Base-by-base conservation (phyloP, 495 filamentous ascomycete species). In the Friedmanniomyces simplex region DNA sequence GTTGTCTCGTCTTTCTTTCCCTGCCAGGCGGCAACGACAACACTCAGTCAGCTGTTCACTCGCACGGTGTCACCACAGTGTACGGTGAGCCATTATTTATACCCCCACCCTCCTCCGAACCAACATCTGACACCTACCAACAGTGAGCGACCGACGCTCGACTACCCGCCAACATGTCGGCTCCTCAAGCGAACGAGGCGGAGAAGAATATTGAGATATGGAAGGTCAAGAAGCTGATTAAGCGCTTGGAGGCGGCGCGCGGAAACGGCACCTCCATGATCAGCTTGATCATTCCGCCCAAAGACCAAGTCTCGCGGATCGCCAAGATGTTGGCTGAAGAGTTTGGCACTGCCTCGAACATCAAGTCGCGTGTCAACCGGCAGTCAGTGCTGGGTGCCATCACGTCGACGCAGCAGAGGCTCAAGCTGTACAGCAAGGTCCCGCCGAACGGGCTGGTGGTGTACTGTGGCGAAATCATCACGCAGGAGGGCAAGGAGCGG, bases 391-490 rank as follows among this genome's bases (percentile, higher is more conserved):
- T 98, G 41, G 96, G 91, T 7, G 93, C 93, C 67, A 98, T 98
- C 71, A 98, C 93, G 14, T 97, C 94, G 43, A 98, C 93, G 60
- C 93, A 98, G 76, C 93, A 98, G 77, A 84, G 91, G 70, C 84
- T 98, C 54, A 98, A 98, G 78, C 79, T 98, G 22, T 98, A 98
- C 78, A 94, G 88, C 74, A 96, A 95, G 73, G 93, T 97, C 47
- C 93, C 93, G 43, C 87, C 94, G 6, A 98, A 98, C 76, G 93
- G 93, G 54, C 76, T 98, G 50, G 93, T 98, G 50, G 86, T 98
- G 57, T 98, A 98, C 79, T 98, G 93, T 73, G 93, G 93, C 82
- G 93, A 98, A 95, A 96, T 98, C 71, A 89, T 98, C 76, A 98
- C 93, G 14, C 85, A 84, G 10, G 93, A 98, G 76, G 93, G 93